Evolutionary conservation across 306 rosid species (phyloP).

Genomic region (Castanea sativa): DNA sequence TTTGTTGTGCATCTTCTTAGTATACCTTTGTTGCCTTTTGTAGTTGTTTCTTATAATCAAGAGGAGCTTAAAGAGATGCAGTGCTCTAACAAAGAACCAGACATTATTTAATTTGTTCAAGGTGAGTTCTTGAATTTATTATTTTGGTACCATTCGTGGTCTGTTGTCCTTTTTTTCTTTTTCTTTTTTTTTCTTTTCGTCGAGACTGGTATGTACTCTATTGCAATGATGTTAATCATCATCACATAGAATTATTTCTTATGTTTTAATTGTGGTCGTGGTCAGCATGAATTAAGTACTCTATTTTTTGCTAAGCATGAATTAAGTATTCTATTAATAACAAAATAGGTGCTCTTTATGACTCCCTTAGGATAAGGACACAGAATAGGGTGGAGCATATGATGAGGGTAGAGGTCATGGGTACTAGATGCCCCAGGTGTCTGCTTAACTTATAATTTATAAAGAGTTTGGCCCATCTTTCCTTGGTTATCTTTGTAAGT

Average conservation of each 20-base stretch:
- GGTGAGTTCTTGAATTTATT: conserved; percentile 46
- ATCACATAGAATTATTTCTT: not conserved
- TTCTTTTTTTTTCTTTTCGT: too few relatives aligned
- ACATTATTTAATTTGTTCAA: conserved; percentile 82
- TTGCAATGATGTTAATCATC: not conserved
- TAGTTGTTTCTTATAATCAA: conserved; percentile 97
- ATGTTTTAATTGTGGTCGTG: not conserved
- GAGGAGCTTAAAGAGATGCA: conserved; percentile 96
- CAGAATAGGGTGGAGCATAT: not conserved
- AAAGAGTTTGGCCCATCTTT: too few relatives aligned
- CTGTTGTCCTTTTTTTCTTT: not conserved
- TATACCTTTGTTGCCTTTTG: conserved; percentile 31
- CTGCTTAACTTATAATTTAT: too few relatives aligned
- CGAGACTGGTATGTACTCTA: not conserved
- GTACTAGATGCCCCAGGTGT: too few relatives aligned
- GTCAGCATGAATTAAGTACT: not conserved
- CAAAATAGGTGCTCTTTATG: not conserved
- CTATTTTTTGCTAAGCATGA: not conserved
- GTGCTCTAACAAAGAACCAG: conserved; percentile 97
- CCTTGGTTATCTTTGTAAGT: too few relatives aligned
- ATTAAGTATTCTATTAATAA: not conserved
- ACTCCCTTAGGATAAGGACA: not conserved
- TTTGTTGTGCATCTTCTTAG: conserved; percentile 15
- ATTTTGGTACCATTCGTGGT: conserved; percentile 12
- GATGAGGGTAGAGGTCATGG: not conserved